A percentile compares a stretch with the other conserved stretches of the same genome.
These are phyloP conservation scores for Phlyctochytrium bullatum DNA, from an alignment of 192 early-diverging fungal genomes.

Conservation along the genomic window DNA sequence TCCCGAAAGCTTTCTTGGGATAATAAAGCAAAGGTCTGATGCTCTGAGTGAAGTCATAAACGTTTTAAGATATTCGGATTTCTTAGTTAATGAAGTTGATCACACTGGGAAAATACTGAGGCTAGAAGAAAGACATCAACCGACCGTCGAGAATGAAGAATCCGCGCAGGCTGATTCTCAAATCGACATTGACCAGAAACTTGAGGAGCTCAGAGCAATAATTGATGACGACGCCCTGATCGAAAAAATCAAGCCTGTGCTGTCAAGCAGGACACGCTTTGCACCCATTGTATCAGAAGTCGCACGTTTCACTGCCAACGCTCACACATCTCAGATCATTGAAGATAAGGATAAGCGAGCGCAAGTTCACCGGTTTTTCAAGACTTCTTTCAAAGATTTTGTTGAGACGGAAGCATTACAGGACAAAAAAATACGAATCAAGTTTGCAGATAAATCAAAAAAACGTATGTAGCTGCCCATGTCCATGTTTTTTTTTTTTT, in stretches of 20 bases:
- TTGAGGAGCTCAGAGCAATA: neutral
- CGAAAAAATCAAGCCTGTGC: constrained; percentile 7
- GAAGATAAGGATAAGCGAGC: constrained; percentile 21
- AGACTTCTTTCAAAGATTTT: constrained; percentile 35
- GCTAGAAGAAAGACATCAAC: no score
- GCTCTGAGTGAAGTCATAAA: neutral
- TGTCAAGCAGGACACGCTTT: no score
- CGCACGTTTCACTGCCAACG: neutral
- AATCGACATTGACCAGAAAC: neutral
- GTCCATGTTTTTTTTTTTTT: constrained; percentile 13
- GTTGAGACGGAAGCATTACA: constrained; percentile 39
- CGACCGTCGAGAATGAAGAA: no score
- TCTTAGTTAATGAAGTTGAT: constrained; percentile 92
- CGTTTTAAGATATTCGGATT: constrained; percentile 71
- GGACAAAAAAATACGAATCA: constrained; percentile 4
- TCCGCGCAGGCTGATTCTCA: no score
- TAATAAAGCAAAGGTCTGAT: constrained; percentile 60
- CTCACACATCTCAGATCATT: neutral
- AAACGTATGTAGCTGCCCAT: constrained; percentile 17
- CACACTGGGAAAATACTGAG: constrained; percentile 65
- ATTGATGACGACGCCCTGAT: constrained; percentile 7
- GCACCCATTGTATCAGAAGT: neutral
- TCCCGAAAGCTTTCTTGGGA: constrained; percentile 44
- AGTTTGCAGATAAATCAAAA: constrained; percentile 7
- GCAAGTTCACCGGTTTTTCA: constrained; percentile 41